phyloP scores from a whole-genome alignment of 306 rosid genomes.

The Pyrus communis region DNA sequence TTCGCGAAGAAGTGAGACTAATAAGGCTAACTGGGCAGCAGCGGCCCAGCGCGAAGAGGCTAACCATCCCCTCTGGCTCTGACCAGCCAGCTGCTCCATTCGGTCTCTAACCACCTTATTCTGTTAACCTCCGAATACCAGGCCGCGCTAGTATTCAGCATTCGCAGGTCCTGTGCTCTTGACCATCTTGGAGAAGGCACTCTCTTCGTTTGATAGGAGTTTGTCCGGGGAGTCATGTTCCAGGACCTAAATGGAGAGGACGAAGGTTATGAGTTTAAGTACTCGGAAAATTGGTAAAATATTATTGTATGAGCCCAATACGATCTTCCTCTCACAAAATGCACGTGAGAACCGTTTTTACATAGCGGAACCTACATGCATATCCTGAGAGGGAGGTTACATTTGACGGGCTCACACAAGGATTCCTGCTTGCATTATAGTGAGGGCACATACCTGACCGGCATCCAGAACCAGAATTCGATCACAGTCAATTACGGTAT shows the following conservation, averaged over 20 bases:
- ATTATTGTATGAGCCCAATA: neutral
- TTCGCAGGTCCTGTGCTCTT: slow-evolving; percentile 78
- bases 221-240: slow-evolving; percentile 58
- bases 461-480: slow-evolving; percentile 64
- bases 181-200: slow-evolving; percentile 72
- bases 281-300: neutral
- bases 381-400: too few relatives aligned
- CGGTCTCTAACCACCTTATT: slow-evolving; percentile 13
- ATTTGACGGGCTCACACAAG: neutral
- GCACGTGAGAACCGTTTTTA: neutral
- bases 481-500: slow-evolving; percentile 72
- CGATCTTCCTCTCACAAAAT: neutral
- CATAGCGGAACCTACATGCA: too few relatives aligned
- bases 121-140: slow-evolving; percentile 34
- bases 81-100: slow-evolving; percentile 16
- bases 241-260: slow-evolving; percentile 35
- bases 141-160: slow-evolving; percentile 56
- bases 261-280: neutral
- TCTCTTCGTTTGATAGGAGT: slow-evolving; percentile 48
- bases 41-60: slow-evolving; percentile 50
- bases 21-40: slow-evolving; percentile 66
- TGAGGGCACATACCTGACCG: slow-evolving; percentile 53
- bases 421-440: neutral
- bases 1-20: slow-evolving; percentile 52
- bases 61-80: slow-evolving; percentile 22